A percentile compares a stretch with the other conserved stretches of the same genome.
Evolutionary conservation across 208 protist genomes (phyloP).

Genomic region (Leishmania tropica): DNA sequence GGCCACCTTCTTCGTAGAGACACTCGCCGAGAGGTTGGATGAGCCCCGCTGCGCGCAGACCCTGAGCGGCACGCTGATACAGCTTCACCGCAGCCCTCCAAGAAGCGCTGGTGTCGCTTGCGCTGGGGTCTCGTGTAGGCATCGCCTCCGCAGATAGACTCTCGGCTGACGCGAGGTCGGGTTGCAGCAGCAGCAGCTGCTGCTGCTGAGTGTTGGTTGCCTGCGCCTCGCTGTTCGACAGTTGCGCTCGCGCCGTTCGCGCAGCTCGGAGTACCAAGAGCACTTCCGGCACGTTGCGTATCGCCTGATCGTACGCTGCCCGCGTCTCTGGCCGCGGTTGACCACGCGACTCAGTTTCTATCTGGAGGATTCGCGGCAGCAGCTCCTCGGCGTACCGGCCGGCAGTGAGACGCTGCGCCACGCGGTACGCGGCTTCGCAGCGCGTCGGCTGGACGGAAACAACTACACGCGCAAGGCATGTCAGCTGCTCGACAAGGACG

Average conservation of each 20-base stretch:
- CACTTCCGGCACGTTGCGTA: constrained; percentile 48
- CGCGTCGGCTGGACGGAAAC: constrained; percentile 41
- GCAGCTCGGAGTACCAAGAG: constrained; percentile 43
- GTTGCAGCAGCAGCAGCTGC: background rate
- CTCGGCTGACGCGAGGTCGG: background rate
- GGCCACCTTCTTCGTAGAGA: constrained; percentile 64
- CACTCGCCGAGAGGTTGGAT: constrained; percentile 71
- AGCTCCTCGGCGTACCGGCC: constrained; percentile 58
- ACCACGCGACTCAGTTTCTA: constrained; percentile 24
- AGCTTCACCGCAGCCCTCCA: constrained; percentile 44
- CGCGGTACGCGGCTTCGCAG: constrained; percentile 38
- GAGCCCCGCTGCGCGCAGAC: constrained; percentile 52
- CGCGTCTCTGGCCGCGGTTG: background rate
- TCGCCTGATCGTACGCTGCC: constrained; percentile 34
- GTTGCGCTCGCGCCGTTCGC: constrained; percentile 42
- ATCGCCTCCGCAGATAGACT: background rate
- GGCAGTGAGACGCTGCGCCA: constrained; percentile 52
- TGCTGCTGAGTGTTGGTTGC: background rate
- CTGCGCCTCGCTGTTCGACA: background rate
- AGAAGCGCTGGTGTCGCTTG: background rate
- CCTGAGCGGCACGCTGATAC: constrained; percentile 50
- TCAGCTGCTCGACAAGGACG: constrained; percentile 41
- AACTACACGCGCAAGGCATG: constrained; percentile 49
- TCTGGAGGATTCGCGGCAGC: constrained; percentile 53
- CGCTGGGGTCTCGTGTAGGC: background rate